Evolutionary conservation across 169 alveolate genomes (phyloP).

Genomic region (Babesia divergens): DNA sequence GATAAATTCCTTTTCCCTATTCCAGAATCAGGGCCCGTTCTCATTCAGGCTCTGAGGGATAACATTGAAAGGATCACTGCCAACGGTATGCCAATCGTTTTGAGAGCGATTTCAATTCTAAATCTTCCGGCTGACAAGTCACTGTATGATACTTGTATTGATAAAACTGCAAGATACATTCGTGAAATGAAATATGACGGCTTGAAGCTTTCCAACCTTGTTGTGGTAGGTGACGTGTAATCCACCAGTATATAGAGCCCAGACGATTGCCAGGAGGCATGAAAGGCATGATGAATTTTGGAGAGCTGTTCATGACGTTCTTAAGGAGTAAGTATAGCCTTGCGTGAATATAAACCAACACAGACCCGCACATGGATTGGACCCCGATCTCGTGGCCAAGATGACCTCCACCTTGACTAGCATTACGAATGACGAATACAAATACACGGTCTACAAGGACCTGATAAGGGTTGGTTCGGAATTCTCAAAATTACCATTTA

Average conservation of each 20-base stretch:
- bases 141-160: not conserved
- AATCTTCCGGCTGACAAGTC: constrained; percentile 7
- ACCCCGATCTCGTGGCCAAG: constrained; percentile 30
- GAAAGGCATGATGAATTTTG: constrained; percentile 26
- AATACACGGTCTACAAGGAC: constrained; percentile 1
- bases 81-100: constrained; percentile 48
- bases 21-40: constrained; percentile 23
- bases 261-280: constrained; percentile 26
- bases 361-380: not conserved
- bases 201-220: constrained; percentile 30
- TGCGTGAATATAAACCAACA: not conserved
- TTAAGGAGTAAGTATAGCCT: not conserved
- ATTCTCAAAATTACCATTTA: not conserved
- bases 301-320: constrained; percentile 25
- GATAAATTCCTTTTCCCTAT: constrained; percentile 38
- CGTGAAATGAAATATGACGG: constrained; percentile 7
- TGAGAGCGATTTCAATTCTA: constrained; percentile 34
- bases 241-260: not conserved
- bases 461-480: constrained; percentile 15
- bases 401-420: constrained; percentile 27
- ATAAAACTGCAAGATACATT: constrained; percentile 11
- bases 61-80: constrained; percentile 21
- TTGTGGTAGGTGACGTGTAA: constrained; percentile 27
- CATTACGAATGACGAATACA: not conserved
- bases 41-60: constrained; percentile 3